Evolutionary conservation across 2,329 filamentous ascomycete species (phyloP).

Genomic region (Diaporthe vaccinii): DNA sequence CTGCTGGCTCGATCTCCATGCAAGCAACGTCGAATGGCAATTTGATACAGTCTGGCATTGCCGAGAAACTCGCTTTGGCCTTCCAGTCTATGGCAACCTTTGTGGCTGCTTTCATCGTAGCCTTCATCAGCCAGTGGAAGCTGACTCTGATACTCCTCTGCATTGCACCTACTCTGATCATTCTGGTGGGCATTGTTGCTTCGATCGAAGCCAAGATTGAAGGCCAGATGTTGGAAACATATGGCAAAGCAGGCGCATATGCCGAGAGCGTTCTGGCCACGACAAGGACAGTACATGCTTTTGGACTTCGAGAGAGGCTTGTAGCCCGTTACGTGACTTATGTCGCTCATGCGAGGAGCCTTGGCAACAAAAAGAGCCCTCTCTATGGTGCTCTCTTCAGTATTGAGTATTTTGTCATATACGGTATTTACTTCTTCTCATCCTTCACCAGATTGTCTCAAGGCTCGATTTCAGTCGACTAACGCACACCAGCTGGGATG

Average conservation of each 20-base stretch:
- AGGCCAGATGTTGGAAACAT: not conserved
- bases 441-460: not conserved
- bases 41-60: constrained; percentile 5
- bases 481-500: constrained; percentile 10
- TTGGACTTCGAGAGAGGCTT: not conserved
- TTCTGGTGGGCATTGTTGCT: not conserved
- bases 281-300: not conserved
- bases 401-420: constrained; percentile 14
- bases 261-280: constrained; percentile 16
- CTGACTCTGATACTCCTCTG: constrained; percentile 57
- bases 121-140: constrained; percentile 55
- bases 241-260: constrained; percentile 7
- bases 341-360: constrained; percentile 2
- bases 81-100: constrained; percentile 52
- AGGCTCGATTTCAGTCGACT: not conserved
- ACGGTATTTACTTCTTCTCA: not conserved
- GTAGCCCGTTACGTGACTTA: constrained; percentile 6
- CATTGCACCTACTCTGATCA: constrained; percentile 54
- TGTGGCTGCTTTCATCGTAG: constrained; percentile 52
- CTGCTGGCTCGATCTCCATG: constrained; percentile 54
- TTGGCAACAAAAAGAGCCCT: constrained; percentile 4
- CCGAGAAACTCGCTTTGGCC: constrained; percentile 47
- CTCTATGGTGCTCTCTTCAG: constrained; percentile 9
- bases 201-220: not conserved
- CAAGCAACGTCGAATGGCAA: constrained; percentile 6